A percentile compares a stretch with the other conserved stretches of the same genome.
phyloP scores from a whole-genome alignment of 805 yeast genomes.

The Candida berthetii region DNA sequence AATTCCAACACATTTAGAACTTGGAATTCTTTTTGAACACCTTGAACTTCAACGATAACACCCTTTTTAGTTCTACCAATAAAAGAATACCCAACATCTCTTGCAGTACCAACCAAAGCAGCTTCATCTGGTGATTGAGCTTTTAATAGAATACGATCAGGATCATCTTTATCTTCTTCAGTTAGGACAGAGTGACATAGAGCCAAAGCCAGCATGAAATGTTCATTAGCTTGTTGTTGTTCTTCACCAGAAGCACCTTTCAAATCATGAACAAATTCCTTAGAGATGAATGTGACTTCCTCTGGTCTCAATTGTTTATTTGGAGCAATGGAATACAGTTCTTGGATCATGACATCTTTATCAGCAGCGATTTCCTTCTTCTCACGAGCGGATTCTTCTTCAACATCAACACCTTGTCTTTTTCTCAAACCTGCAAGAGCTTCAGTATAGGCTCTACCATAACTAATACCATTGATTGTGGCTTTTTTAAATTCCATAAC shows the following conservation, averaged over 20 bases:
- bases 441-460: constrained; percentile 80
- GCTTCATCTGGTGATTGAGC: constrained; percentile 90
- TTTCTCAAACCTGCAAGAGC: constrained; percentile 75
- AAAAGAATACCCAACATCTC: constrained; percentile 70
- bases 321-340: constrained; percentile 29
- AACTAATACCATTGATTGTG: constrained; percentile 64
- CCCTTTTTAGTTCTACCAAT: constrained; percentile 64
- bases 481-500: constrained; percentile 83
- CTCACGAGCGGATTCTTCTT: constrained; percentile 48
- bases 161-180: constrained; percentile 57
- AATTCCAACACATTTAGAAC: constrained; percentile 68
- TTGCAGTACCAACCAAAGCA: constrained; percentile 76
- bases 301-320: constrained; percentile 41
- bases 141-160: constrained; percentile 49
- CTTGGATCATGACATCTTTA: constrained; percentile 49
- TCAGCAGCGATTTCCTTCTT: constrained; percentile 50
- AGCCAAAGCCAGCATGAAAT: constrained; percentile 71
- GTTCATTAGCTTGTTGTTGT: constrained; percentile 58
- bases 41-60: constrained; percentile 60
- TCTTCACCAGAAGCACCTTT: constrained; percentile 40
- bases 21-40: constrained; percentile 64
- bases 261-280: constrained; percentile 58
- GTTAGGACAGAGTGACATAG: constrained; percentile 75
- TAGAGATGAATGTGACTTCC: constrained; percentile 66
- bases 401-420: constrained; percentile 72